Evolutionary conservation across 2,329 filamentous ascomycete species (phyloP).

Genomic region (Microdochium nivale): DNA sequence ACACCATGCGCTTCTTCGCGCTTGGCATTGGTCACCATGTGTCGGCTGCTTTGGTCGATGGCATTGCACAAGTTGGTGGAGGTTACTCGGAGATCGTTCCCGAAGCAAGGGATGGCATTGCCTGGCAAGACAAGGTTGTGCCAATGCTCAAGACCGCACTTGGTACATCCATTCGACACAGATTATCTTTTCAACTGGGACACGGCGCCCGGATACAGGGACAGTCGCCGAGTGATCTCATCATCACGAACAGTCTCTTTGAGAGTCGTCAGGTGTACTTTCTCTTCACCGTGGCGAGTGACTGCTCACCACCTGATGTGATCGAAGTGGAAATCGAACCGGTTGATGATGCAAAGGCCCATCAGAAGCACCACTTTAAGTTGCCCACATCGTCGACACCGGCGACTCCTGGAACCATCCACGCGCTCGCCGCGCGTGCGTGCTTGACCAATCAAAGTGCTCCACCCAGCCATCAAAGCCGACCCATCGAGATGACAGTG

Average conservation of each 20-base stretch:
- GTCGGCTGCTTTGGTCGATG: conserved; percentile 49
- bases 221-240: not conserved
- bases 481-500: no score
- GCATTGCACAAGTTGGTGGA: conserved; percentile 47
- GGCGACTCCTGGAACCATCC: no score
- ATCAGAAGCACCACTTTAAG: no score
- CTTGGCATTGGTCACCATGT: conserved; percentile 46
- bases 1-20: conserved; percentile 44
- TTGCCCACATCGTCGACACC: no score
- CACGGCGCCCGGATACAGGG: not conserved
- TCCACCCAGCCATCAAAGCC: no score
- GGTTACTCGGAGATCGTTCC: conserved; percentile 35
- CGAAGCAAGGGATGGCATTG: conserved; percentile 1
- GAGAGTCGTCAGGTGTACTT: not conserved
- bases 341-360: no score
- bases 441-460: no score
- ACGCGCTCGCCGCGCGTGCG: no score
- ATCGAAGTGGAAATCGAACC: no score
- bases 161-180: not conserved
- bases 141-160: conserved; percentile 9
- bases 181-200: not conserved
- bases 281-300: not conserved
- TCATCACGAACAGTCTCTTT: not conserved
- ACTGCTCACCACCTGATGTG: no score
- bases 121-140: conserved; percentile 7